Evolutionary conservation across 2,329 filamentous ascomycete species (phyloP).

Genomic region (Arthroderma sp.): DNA sequence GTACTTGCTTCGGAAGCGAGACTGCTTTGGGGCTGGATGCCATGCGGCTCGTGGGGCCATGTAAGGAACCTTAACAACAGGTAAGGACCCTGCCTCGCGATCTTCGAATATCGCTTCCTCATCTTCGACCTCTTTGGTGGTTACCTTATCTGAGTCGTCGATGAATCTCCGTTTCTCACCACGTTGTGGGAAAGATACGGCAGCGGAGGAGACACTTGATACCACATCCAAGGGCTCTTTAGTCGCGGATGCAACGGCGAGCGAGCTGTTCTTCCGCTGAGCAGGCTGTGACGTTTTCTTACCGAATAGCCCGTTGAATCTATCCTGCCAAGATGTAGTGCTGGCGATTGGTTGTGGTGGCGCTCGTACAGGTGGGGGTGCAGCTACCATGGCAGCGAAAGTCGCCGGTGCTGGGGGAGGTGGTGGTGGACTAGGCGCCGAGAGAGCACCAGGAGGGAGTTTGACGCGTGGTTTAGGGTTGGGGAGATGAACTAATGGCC

Average conservation of each 20-base stretch:
- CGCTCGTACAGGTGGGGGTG: constrained; percentile 29
- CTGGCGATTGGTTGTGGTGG: constrained; percentile 35
- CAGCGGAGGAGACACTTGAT: constrained; percentile 43
- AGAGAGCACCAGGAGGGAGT: constrained; percentile 48
- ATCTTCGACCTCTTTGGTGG: constrained; percentile 59
- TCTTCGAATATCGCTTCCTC: constrained; percentile 73
- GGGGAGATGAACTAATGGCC: constrained; percentile 48
- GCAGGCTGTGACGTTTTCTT: constrained; percentile 42
- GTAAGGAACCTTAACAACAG: constrained; percentile 55
- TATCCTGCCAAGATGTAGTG: constrained; percentile 59
- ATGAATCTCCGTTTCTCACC: constrained; percentile 26
- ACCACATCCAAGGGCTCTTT: constrained; percentile 53
- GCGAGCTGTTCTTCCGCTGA: constrained; percentile 40
- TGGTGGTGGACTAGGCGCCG: constrained; percentile 24
- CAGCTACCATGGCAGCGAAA: constrained; percentile 34
- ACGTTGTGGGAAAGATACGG: constrained; percentile 54
- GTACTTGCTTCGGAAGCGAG: constrained; percentile 33
- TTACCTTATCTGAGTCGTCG: constrained; percentile 35
- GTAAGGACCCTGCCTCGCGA: constrained; percentile 67
- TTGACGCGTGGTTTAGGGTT: constrained; percentile 61
- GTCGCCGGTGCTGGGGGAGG: constrained; percentile 34
- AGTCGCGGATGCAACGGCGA: constrained; percentile 56
- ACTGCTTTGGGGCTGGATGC: constrained; percentile 41
- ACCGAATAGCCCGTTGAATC: constrained; percentile 67
- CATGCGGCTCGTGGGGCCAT: constrained; percentile 52